Conservation (phyloP, 495 filamentous ascomycete species). For the Penicillium paxilli region DNA sequence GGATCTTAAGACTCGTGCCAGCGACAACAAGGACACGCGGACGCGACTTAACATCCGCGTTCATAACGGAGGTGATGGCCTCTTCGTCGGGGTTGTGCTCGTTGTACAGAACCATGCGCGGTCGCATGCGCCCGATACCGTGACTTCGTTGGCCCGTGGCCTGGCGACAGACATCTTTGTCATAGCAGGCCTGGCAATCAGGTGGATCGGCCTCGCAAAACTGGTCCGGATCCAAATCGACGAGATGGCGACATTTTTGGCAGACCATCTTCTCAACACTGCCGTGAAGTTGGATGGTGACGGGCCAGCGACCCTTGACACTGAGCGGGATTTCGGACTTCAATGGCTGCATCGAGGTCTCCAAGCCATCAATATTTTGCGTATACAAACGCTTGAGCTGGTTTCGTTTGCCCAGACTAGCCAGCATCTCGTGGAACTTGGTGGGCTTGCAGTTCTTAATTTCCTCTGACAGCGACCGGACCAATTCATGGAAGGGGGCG, state of each 20-base stretch:
- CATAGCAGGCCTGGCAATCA: slow-evolving; percentile 73
- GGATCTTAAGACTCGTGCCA: slow-evolving; percentile 92
- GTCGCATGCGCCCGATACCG: slow-evolving; percentile 85
- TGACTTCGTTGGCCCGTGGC: slow-evolving; percentile 89
- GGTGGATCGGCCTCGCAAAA: slow-evolving; percentile 86
- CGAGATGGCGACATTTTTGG: slow-evolving; percentile 80
- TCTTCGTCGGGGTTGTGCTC: slow-evolving; percentile 96
- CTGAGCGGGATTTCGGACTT: slow-evolving; percentile 72
- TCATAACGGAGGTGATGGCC: slow-evolving; percentile 87
- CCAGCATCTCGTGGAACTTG: slow-evolving; percentile 89
- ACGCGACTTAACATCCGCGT: slow-evolving; percentile 75
- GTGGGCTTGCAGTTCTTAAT: slow-evolving; percentile 81
- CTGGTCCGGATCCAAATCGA: slow-evolving; percentile 70
- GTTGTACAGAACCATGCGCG: slow-evolving; percentile 95
- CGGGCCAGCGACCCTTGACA: slow-evolving; percentile 86
- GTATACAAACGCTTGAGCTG: slow-evolving; percentile 91
- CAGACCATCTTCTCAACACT: slow-evolving; percentile 95
- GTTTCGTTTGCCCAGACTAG: slow-evolving; percentile 83
- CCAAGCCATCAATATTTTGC: slow-evolving; percentile 95
- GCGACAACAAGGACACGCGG: slow-evolving; percentile 94
- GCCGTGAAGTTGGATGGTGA: slow-evolving; percentile 90
- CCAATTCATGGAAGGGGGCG: slow-evolving; percentile 91
- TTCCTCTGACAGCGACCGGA: slow-evolving; percentile 57
- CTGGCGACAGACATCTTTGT: slow-evolving; percentile 72
- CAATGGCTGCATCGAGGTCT: slow-evolving; percentile 80